phyloP scores from a whole-genome alignment of 306 rosid species.

The Parietaria judaica region DNA sequence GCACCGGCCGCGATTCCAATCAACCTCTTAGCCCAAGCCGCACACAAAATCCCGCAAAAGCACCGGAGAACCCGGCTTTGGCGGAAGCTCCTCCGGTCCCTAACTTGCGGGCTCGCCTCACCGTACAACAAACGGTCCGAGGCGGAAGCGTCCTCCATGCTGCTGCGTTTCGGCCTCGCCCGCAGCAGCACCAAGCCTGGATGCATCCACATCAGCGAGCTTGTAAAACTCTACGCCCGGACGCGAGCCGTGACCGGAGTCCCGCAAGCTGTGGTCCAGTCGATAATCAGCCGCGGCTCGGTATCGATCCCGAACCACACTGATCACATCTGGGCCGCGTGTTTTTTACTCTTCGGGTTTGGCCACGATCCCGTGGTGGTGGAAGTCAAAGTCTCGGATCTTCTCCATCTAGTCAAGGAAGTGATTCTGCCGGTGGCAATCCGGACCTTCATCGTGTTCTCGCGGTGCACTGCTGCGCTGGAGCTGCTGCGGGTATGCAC shows the following conservation, averaged over 20 bases:
- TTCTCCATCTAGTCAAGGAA: slow-evolving; percentile 51
- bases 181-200: slow-evolving; percentile 51
- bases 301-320: slow-evolving; percentile 43
- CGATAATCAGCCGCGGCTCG: slow-evolving; percentile 47
- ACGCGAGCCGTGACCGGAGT: slow-evolving; percentile 48
- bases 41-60: slow-evolving; percentile 62
- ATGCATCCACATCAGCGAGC: slow-evolving; percentile 48
- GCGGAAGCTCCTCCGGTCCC: slow-evolving; percentile 38
- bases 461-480: slow-evolving; percentile 62
- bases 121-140: slow-evolving; percentile 56
- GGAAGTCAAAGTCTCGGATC: slow-evolving; percentile 60
- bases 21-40: slow-evolving; percentile 53
- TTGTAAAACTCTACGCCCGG: slow-evolving; percentile 53
- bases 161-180: slow-evolving; percentile 67
- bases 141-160: slow-evolving; percentile 74
- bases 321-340: slow-evolving; percentile 79
- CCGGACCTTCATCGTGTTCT: slow-evolving; percentile 62
- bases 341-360: slow-evolving; percentile 69
- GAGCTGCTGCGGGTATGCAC: slow-evolving; percentile 82
- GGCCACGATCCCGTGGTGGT: slow-evolving; percentile 65
- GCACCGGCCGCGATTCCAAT: slow-evolving; percentile 67
- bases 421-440: slow-evolving; percentile 71
- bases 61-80: slow-evolving; percentile 34
- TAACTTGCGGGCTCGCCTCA: slow-evolving; percentile 55
- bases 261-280: slow-evolving; percentile 71